phyloP scores from a whole-genome alignment of 495 filamentous ascomycete species.

The Aspergillus bertholletiae region DNA sequence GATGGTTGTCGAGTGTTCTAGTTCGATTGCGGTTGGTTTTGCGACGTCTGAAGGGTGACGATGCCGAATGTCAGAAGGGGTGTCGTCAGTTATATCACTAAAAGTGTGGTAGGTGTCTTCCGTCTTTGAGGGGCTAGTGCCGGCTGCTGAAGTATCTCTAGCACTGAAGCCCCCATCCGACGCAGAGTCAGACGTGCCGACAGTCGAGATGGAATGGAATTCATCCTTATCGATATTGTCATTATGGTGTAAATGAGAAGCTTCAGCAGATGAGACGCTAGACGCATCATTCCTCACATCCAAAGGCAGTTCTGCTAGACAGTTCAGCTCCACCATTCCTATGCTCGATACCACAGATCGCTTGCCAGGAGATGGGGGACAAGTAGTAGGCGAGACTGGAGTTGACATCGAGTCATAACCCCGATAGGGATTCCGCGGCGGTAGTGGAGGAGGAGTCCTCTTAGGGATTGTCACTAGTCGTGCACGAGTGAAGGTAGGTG shows the following conservation, averaged over 20 bases:
- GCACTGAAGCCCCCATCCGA: constrained; percentile 10
- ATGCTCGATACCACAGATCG: constrained; percentile 22
- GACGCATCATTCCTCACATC: constrained; percentile 21
- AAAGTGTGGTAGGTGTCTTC: background rate
- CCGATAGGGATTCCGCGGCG: constrained; percentile 56
- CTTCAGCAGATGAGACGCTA: constrained; percentile 14
- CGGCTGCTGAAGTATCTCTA: background rate
- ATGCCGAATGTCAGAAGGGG: background rate
- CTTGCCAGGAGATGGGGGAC: constrained; percentile 11
- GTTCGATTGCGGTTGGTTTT: background rate
- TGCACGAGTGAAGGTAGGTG: constrained; percentile 55
- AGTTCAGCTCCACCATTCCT: constrained; percentile 20
- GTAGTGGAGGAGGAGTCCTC: constrained; percentile 61
- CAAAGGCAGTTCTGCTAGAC: constrained; percentile 14
- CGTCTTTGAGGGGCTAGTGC: background rate
- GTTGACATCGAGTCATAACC: constrained; percentile 20
- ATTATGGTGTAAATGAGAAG: constrained; percentile 20
- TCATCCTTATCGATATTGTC: constrained; percentile 29
- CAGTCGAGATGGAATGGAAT: constrained; percentile 46
- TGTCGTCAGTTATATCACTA: background rate
- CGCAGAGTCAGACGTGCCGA: constrained; percentile 8
- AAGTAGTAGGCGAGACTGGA: constrained; percentile 15
- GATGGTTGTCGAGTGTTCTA: constrained; percentile 2
- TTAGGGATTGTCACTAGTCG: constrained; percentile 71
- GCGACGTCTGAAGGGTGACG: background rate